Percentiles rank a stretch among this genome's conserved stretches.
phyloP scores from a whole-genome alignment of 2,329 filamentous ascomycete genomes.

The Paracoccidioides lutzii region DNA sequence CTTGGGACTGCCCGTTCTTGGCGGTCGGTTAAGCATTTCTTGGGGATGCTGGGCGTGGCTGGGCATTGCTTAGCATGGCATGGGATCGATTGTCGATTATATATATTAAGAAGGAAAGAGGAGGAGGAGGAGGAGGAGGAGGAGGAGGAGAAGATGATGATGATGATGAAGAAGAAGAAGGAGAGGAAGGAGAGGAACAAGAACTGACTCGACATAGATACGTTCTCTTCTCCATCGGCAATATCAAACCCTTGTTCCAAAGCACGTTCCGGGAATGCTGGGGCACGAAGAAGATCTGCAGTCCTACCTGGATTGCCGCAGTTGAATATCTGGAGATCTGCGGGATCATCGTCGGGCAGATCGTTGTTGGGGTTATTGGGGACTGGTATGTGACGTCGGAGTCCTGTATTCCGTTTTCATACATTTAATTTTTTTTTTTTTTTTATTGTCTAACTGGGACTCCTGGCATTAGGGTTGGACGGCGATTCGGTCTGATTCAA shows the following conservation, averaged over 20 bases:
- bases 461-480: constrained; percentile 53
- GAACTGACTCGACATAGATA: constrained; percentile 43
- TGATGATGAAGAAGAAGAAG: neutral
- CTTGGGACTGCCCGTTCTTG: neutral
- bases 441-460: neutral
- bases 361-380: constrained; percentile 68
- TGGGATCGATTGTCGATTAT: too few relatives aligned
- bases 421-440: neutral
- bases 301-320: constrained; percentile 65
- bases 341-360: constrained; percentile 90
- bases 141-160: too few relatives aligned
- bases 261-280: constrained; percentile 69
- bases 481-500: constrained; percentile 90
- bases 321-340: constrained; percentile 86
- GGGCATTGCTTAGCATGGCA: neutral
- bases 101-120: too few relatives aligned
- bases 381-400: constrained; percentile 40
- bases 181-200: neutral
- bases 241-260: constrained; percentile 69
- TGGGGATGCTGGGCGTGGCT: neutral
- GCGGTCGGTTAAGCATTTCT: neutral
- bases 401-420: neutral
- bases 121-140: too few relatives aligned
- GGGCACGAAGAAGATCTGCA: constrained; percentile 54
- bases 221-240: constrained; percentile 93